Evolutionary conservation across 2,329 filamentous ascomycete genomes (phyloP).

Genomic region (Epichloe elymi): DNA sequence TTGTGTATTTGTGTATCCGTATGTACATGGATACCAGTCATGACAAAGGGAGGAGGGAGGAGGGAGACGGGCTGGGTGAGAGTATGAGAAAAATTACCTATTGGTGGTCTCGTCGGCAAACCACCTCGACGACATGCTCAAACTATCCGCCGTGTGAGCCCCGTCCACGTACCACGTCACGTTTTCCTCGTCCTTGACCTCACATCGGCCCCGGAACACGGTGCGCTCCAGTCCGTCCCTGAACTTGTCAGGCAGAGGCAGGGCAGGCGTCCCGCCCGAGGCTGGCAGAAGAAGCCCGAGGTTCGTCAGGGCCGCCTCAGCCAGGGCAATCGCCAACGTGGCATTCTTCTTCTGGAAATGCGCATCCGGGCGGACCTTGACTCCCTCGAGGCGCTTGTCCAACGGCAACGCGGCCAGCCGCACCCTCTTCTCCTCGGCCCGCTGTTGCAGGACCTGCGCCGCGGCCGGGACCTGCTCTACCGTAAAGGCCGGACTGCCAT

Average conservation of each 20-base stretch:
- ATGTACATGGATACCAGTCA: neutral
- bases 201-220: slow-evolving; percentile 68
- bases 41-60: neutral
- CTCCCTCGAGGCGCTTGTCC: slow-evolving; percentile 31
- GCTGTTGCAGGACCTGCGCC: slow-evolving; percentile 29
- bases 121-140: slow-evolving; percentile 71
- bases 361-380: slow-evolving; percentile 38
- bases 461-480: slow-evolving; percentile 36
- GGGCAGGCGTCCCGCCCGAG: slow-evolving; percentile 10
- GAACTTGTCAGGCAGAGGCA: slow-evolving; percentile 48
- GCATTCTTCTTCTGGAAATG: slow-evolving; percentile 48
- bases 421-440: slow-evolving; percentile 41
- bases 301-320: slow-evolving; percentile 33
- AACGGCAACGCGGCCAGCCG: slow-evolving; percentile 31
- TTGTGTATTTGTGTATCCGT: neutral
- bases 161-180: slow-evolving; percentile 84
- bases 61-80: neutral
- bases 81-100: slow-evolving; percentile 12
- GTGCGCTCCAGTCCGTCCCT: slow-evolving; percentile 61
- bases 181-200: slow-evolving; percentile 37
- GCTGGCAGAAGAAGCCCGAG: slow-evolving; percentile 24
- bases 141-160: slow-evolving; percentile 83
- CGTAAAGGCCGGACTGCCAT: slow-evolving; percentile 43
- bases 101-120: slow-evolving; percentile 45
- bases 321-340: slow-evolving; percentile 37